Percentiles rank a stretch among this genome's conserved stretches.
phyloP scores from a whole-genome alignment of 1,284 basidiomycete species.

The Naganishia albida region DNA sequence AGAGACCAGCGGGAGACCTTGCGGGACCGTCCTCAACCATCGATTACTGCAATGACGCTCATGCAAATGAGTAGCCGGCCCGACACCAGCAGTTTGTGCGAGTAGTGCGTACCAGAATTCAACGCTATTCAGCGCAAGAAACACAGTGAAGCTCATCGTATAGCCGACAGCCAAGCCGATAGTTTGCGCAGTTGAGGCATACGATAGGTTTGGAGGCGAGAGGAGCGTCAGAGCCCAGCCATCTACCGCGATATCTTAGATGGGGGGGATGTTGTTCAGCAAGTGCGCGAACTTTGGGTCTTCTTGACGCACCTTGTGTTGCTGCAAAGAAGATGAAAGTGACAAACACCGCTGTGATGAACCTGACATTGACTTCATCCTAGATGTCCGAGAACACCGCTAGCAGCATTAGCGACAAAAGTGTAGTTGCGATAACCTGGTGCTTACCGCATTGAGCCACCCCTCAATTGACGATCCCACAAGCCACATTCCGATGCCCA shows the following conservation, averaged over 20 bases:
- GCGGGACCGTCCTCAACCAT: conserved; percentile 63
- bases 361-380: conserved; percentile 77
- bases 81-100: conserved; percentile 18
- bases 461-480: conserved; percentile 78
- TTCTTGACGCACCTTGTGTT: conserved; percentile 71
- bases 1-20: conserved; percentile 77
- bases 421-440: too few relatives aligned
- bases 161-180: conserved; percentile 96
- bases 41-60: conserved; percentile 60
- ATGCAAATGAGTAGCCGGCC: conserved; percentile 49
- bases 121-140: conserved; percentile 93
- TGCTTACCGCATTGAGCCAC: conserved; percentile 76
- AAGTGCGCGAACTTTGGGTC: too few relatives aligned
- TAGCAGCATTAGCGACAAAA: background rate
- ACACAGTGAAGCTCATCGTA: conserved; percentile 95
- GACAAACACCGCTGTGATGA: conserved; percentile 85
- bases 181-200: conserved; percentile 97
- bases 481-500: conserved; percentile 84
- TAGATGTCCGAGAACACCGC: conserved; percentile 46
- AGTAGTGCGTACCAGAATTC: conserved; percentile 72
- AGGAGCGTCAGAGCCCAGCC: conserved; percentile 97
- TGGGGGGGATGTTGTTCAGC: conserved; percentile 8
- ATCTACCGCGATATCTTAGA: conserved; percentile 90
- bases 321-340: conserved; percentile 91
- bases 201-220: conserved; percentile 91